Conservation (phyloP, 768 basidiomycete species). For the Lyophyllum semitale region DNA sequence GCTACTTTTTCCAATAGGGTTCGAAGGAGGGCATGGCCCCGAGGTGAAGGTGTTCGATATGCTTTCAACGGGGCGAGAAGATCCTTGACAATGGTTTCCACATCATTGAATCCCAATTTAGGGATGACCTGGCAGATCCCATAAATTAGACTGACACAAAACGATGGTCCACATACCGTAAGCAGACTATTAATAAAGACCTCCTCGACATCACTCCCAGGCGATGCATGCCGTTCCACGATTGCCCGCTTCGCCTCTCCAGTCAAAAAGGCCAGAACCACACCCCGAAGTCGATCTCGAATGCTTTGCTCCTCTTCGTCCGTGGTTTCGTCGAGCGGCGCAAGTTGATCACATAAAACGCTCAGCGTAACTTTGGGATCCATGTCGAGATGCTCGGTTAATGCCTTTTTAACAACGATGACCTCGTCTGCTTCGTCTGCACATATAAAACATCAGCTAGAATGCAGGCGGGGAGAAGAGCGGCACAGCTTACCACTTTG, state of each 20-base stretch:
- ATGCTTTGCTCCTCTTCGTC: slow-evolving; percentile 62
- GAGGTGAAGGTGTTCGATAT: slow-evolving; percentile 33
- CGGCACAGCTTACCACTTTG: slow-evolving; percentile 61
- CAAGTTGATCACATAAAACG: slow-evolving; percentile 70
- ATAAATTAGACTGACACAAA: not conserved
- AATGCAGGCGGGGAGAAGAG: not conserved
- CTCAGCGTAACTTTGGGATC: slow-evolving; percentile 60
- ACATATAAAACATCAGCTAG: slow-evolving; percentile 4
- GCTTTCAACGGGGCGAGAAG: slow-evolving; percentile 53
- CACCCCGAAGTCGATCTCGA: slow-evolving; percentile 55
- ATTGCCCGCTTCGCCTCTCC: slow-evolving; percentile 51
- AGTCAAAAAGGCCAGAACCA: slow-evolving; percentile 63
- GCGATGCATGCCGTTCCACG: slow-evolving; percentile 42
- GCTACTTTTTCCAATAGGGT: slow-evolving; percentile 19
- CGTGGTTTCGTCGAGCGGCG: slow-evolving; percentile 47
- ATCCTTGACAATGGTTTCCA: slow-evolving; percentile 51
- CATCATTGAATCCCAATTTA: slow-evolving; percentile 40
- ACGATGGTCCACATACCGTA: slow-evolving; percentile 38
- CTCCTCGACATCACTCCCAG: slow-evolving; percentile 47
- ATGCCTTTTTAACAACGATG: slow-evolving; percentile 56
- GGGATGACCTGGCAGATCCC: slow-evolving; percentile 45
- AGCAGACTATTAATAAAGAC: slow-evolving; percentile 49
- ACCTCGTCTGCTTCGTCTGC: slow-evolving; percentile 71
- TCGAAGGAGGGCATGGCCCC: slow-evolving; percentile 40
- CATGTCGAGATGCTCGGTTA: slow-evolving; percentile 64